Evolutionary conservation across 306 rosid species (phyloP).

Genomic region (Heteromeles arbutifolia): DNA sequence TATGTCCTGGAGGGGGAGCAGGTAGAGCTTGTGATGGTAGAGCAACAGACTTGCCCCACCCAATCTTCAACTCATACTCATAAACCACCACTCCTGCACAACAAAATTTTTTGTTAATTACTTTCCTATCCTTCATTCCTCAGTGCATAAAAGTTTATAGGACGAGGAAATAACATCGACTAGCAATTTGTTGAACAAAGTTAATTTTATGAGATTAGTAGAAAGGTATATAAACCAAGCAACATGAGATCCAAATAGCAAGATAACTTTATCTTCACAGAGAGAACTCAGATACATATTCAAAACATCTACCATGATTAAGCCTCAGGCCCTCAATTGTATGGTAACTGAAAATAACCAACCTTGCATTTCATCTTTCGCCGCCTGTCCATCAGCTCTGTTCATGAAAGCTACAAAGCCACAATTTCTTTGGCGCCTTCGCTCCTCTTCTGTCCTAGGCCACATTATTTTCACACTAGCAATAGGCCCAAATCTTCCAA

Average conservation of each 20-base stretch:
- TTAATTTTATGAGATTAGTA: background rate
- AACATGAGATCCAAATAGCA: background rate
- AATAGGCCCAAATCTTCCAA: conserved; percentile 99
- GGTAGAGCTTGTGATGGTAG: conserved; percentile 98
- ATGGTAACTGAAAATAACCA: conserved; percentile 10
- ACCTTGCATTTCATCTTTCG: conserved; percentile 99
- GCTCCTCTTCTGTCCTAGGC: conserved; percentile 99
- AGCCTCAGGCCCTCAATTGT: background rate
- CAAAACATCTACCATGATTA: background rate
- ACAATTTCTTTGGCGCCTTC: conserved; percentile 97
- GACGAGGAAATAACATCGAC: background rate
- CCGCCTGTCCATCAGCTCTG: conserved; percentile 97
- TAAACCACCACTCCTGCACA: conserved; percentile 95
- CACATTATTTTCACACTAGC: conserved; percentile 99
- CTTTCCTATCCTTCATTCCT: conserved; percentile 7
- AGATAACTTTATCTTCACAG: background rate
- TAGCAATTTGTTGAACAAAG: background rate
- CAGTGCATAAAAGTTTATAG: background rate
- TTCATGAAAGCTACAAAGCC: conserved; percentile 99
- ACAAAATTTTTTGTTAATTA: conserved; percentile 11
- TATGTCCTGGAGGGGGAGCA: conserved; percentile 99
- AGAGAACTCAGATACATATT: background rate
- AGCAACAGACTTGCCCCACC: conserved; percentile 99
- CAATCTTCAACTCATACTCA: conserved; percentile 95
- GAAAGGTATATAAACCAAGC: background rate